A percentile compares a stretch with the other conserved stretches of the same genome.
Conservation (phyloP, 2,329 filamentous ascomycete genomes). For the Pezicula carpinea region DNA sequence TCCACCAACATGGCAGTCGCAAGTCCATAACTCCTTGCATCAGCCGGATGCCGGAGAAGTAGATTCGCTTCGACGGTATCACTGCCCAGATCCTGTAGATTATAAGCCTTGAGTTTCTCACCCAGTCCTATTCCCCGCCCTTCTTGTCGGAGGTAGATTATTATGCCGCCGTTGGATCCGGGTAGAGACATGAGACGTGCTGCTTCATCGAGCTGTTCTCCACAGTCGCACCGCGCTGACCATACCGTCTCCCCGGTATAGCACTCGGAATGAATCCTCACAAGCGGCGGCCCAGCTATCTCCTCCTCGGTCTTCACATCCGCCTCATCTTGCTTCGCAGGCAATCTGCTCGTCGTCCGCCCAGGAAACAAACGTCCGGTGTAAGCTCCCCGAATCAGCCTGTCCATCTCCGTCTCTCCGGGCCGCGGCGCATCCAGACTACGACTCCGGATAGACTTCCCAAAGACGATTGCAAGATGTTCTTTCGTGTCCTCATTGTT, state of each 20-base stretch:
- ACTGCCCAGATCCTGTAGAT: constrained; percentile 92
- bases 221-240: constrained; percentile 96
- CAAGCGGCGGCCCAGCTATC: constrained; percentile 56
- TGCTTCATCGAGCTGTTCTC: constrained; percentile 95
- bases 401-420: constrained; percentile 80
- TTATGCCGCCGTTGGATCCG: constrained; percentile 71
- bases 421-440: constrained; percentile 66
- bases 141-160: constrained; percentile 93
- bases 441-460: constrained; percentile 71
- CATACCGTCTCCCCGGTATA: constrained; percentile 98
- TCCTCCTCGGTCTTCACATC: constrained; percentile 5
- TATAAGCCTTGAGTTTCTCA: constrained; percentile 97
- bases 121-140: constrained; percentile 91
- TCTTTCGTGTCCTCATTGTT: constrained; percentile 95
- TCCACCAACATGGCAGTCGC: constrained; percentile 92
- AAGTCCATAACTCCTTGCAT: constrained; percentile 92
- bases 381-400: constrained; percentile 94
- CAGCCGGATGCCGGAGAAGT: constrained; percentile 83
- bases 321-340: constrained; percentile 8
- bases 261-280: constrained; percentile 95
- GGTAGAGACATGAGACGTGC: constrained; percentile 85
- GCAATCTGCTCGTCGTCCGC: constrained; percentile 51
- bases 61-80: constrained; percentile 97
- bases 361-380: constrained; percentile 83
- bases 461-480: constrained; percentile 95